Conservation (phyloP, 2,329 filamentous ascomycete species). For the Pseudocercospora musae region DNA sequence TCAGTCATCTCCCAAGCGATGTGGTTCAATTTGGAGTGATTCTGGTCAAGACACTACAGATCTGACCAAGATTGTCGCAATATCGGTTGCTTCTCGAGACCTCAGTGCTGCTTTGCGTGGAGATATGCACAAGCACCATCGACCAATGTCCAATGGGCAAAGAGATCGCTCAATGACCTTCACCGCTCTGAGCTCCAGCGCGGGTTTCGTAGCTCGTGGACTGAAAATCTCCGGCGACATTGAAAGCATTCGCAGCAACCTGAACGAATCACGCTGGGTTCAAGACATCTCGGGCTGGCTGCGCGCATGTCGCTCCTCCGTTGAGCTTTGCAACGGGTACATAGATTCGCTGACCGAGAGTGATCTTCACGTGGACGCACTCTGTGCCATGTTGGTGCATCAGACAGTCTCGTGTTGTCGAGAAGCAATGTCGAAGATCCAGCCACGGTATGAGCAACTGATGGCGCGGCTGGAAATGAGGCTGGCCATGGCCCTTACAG, state of each 20-base stretch:
- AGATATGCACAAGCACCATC: too few relatives aligned
- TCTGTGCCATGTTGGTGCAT: not conserved
- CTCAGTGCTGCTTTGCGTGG: not conserved
- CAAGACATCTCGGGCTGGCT: not conserved
- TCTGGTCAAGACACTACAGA: not conserved
- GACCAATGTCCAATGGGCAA: too few relatives aligned
- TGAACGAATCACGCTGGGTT: not conserved
- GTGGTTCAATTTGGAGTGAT: not conserved
- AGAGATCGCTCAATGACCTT: too few relatives aligned
- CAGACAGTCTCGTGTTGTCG: not conserved
- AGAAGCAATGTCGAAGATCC: not conserved
- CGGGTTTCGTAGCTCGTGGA: not conserved
- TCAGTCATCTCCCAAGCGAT: not conserved
- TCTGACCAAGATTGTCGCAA: not conserved
- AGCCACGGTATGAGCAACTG: not conserved
- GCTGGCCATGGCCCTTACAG: not conserved
- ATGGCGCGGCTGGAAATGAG: not conserved
- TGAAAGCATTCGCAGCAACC: not conserved
- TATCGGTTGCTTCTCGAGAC: not conserved
- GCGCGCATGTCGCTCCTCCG: not conserved
- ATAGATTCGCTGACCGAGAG: not conserved
- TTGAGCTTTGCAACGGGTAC: not conserved
- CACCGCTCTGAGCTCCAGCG: not conserved
- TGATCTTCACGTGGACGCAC: not conserved
- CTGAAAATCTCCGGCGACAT: not conserved